These are phyloP conservation scores for Helichrysum umbraculigerum DNA, from an alignment of 129 eudicot species.

Conservation along the genomic window DNA sequence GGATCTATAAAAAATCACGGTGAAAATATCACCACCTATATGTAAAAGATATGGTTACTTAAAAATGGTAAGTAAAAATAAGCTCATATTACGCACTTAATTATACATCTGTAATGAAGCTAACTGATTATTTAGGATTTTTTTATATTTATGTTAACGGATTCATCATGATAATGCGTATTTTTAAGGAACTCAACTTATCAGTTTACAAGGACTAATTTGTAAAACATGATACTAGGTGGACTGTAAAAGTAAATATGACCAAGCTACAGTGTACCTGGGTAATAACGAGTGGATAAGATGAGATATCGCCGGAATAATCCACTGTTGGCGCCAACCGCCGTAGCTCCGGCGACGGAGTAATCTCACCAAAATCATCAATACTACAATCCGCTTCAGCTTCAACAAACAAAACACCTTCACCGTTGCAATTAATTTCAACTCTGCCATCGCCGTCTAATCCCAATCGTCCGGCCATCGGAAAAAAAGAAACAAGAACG, in stretches of 20 bases:
- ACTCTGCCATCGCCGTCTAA: slow-evolving; percentile 17
- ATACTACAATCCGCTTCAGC: slow-evolving; percentile 36
- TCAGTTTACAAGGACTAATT: neutral
- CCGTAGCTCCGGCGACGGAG: slow-evolving; percentile 29
- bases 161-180: no score
- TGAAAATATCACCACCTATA: no score
- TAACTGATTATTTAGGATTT: no score
- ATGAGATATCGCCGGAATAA: slow-evolving; percentile 33
- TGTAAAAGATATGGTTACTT: no score
- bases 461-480: slow-evolving; percentile 30
- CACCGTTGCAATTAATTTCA: slow-evolving; percentile 31
- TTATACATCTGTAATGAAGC: no score
- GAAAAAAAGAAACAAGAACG: slow-evolving; percentile 27
- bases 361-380: slow-evolving; percentile 38
- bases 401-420: slow-evolving; percentile 48
- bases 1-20: no score
- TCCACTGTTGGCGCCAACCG: slow-evolving; percentile 32
- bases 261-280: slow-evolving; percentile 29
- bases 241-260: no score
- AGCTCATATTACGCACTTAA: no score
- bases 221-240: neutral
- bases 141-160: no score
- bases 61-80: no score
- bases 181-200: no score
- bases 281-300: slow-evolving; percentile 30